phyloP scores from a whole-genome alignment of 768 basidiomycete species.

The Termitomyces sp. region DNA sequence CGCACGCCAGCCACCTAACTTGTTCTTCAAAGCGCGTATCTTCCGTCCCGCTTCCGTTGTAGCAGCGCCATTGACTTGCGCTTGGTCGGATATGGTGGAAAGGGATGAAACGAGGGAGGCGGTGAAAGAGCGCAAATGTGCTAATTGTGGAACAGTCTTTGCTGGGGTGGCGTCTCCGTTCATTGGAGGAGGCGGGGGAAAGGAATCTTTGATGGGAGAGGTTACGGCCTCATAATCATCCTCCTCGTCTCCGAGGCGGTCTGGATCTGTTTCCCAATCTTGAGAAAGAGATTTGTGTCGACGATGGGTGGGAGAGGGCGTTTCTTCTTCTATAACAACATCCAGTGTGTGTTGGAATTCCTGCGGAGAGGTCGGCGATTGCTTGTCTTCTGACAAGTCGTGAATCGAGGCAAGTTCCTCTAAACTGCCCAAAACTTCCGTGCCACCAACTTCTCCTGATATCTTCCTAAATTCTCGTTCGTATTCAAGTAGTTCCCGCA shows the following conservation, averaged over 20 bases:
- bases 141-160: slow-evolving; percentile 57
- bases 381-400: slow-evolving; percentile 35
- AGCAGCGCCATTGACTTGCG: slow-evolving; percentile 82
- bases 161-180: slow-evolving; percentile 51
- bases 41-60: slow-evolving; percentile 84
- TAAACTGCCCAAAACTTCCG: slow-evolving; percentile 62
- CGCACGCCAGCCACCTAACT: slow-evolving; percentile 69
- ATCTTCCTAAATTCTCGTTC: slow-evolving; percentile 79
- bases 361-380: slow-evolving; percentile 10
- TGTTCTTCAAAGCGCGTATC: slow-evolving; percentile 81
- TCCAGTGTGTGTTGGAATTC: slow-evolving; percentile 21
- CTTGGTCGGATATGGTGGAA: slow-evolving; percentile 76
- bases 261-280: slow-evolving; percentile 62
- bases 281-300: slow-evolving; percentile 26
- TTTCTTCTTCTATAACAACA: slow-evolving; percentile 33
- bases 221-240: slow-evolving; percentile 37
- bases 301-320: slow-evolving; percentile 17
- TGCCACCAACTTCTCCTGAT: slow-evolving; percentile 71
- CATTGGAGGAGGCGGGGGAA: slow-evolving; percentile 43
- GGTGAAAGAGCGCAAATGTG: slow-evolving; percentile 69
- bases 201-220: slow-evolving; percentile 55
- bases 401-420: slow-evolving; percentile 52
- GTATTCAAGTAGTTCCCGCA: slow-evolving; percentile 70
- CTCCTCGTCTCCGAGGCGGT: slow-evolving; percentile 45
- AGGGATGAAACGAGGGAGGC: slow-evolving; percentile 70